Conservation (phyloP, 495 filamentous ascomycete genomes). For the Trypethelium eluteriae region DNA sequence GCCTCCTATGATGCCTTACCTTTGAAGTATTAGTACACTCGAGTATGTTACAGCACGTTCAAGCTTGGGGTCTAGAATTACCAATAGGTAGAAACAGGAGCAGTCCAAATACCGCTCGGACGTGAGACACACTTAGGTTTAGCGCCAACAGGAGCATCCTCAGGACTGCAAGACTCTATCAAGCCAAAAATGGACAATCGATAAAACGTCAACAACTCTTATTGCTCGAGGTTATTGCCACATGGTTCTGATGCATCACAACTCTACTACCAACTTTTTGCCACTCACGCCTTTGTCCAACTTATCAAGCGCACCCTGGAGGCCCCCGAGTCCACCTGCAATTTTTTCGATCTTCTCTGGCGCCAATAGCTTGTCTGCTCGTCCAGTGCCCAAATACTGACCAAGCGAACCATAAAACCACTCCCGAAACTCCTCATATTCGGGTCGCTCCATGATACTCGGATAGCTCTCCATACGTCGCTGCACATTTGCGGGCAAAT, state of each 20-base stretch:
- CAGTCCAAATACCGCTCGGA: no score
- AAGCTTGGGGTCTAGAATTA: no score
- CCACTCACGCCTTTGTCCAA: conserved; percentile 13
- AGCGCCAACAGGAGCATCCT: no score
- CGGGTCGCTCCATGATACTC: neutral
- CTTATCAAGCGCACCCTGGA: conserved; percentile 13
- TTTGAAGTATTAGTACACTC: no score
- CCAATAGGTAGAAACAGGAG: no score
- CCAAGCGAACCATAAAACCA: neutral
- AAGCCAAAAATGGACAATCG: no score
- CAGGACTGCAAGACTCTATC: no score
- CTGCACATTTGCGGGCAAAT: conserved; percentile 7
- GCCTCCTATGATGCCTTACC: no score
- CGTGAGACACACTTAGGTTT: no score
- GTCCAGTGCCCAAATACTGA: neutral
- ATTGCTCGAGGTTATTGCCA: no score
- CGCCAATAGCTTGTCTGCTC: neutral
- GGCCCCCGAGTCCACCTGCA: conserved; percentile 8
- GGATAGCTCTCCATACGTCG: neutral
- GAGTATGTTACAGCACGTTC: no score
- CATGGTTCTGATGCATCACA: neutral
- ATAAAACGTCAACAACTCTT: no score
- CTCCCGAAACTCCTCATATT: neutral
- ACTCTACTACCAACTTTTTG: conserved; percentile 20
- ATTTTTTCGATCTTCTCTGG: neutral